phyloP scores from a whole-genome alignment of 2,329 filamentous ascomycete genomes.

The Microcyclosporella mali region DNA sequence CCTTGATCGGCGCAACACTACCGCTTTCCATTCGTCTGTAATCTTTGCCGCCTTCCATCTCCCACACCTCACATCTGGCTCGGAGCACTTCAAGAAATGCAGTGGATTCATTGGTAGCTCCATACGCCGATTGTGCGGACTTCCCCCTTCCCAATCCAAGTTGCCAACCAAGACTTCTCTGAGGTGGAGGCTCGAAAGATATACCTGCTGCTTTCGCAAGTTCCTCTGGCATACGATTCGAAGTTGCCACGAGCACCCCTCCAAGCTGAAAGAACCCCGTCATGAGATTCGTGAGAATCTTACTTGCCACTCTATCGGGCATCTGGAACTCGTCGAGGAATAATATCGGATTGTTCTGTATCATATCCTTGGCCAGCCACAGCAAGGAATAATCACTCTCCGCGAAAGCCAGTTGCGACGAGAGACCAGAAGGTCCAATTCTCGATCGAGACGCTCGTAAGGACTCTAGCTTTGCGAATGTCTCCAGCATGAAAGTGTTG shows the following conservation, averaged over 20 bases:
- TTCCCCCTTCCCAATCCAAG: conserved; percentile 29
- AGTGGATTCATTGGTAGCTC: conserved; percentile 65
- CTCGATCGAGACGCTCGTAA: conserved; percentile 44
- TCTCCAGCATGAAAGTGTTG: conserved; percentile 79
- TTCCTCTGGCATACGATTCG: conserved; percentile 78
- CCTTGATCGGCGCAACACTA: conserved; percentile 18
- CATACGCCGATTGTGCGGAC: conserved; percentile 21
- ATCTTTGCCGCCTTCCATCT: conserved; percentile 70
- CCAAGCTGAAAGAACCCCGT: conserved; percentile 76
- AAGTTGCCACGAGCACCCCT: conserved; percentile 72
- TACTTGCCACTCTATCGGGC: conserved; percentile 69
- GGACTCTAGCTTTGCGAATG: conserved; percentile 63
- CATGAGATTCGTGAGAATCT: conserved; percentile 72
- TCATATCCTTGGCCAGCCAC: conserved; percentile 68
- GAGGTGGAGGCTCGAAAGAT: conserved; percentile 54
- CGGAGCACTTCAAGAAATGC: conserved; percentile 69
- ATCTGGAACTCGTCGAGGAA: conserved; percentile 82
- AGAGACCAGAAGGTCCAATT: conserved; percentile 4
- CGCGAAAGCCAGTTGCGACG: conserved; percentile 10
- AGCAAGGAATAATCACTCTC: conserved; percentile 62
- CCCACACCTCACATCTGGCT: conserved; percentile 74
- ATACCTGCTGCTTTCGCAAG: conserved; percentile 67
- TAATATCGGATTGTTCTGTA: conserved; percentile 66
- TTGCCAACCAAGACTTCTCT: conserved; percentile 40
- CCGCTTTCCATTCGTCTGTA: conserved; percentile 55